Conservation (phyloP, 192 early-diverging fungal genomes). For the Backusella liffmaniae region DNA sequence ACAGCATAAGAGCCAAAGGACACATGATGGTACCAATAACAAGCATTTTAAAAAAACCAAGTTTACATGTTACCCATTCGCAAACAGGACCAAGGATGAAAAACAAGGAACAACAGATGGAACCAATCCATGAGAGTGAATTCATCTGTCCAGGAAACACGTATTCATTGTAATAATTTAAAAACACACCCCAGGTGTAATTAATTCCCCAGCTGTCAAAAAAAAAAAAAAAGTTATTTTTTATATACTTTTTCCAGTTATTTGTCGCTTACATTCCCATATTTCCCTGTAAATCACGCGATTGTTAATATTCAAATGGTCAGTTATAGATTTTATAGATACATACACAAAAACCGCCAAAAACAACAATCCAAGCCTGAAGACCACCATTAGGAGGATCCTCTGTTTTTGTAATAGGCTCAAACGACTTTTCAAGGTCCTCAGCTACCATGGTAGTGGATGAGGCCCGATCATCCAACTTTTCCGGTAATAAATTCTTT, state of each 20-base stretch:
- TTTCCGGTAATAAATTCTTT: not conserved
- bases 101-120: constrained; percentile 14
- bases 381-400: constrained; percentile 24
- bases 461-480: not conserved
- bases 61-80: constrained; percentile 6
- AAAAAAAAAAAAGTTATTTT: not conserved
- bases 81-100: constrained; percentile 14
- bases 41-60: constrained; percentile 24
- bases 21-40: constrained; percentile 13
- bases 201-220: not conserved
- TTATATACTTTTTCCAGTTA: not conserved
- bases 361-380: constrained; percentile 15
- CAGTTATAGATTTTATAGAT: not conserved
- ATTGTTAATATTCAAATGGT: not conserved
- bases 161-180: constrained; percentile 20
- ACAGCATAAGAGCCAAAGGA: constrained; percentile 18
- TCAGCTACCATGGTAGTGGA: not conserved
- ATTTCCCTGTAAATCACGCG: not conserved
- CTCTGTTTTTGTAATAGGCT: not conserved
- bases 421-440: not conserved
- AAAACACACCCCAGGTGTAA: constrained; percentile 16
- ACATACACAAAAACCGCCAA: constrained; percentile 32
- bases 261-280: not conserved
- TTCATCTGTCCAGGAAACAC: constrained; percentile 19
- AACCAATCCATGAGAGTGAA: constrained; percentile 24